Conservation (phyloP, 208 protist genomes). For the Acanthamoeba culbertsoni region DNA sequence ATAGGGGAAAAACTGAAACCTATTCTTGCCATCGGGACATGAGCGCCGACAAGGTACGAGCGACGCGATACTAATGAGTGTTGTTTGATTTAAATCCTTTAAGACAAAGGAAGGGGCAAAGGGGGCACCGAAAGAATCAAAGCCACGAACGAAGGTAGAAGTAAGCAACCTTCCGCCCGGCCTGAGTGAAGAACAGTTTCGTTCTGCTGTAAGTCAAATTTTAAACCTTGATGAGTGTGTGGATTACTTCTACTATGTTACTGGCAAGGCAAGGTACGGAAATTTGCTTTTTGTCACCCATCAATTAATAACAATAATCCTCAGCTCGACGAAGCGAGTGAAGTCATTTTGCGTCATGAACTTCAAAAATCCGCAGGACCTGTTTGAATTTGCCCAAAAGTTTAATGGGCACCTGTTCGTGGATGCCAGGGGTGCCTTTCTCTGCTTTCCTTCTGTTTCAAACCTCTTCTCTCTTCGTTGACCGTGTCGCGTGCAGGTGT, state of each 20-base stretch:
- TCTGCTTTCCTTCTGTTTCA: not conserved
- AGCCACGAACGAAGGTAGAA: conserved; percentile 4
- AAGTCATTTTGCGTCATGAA: not conserved
- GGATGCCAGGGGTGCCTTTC: not conserved
- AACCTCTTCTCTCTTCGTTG: no score
- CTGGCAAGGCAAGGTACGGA: conserved; percentile 26
- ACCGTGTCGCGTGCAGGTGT: no score
- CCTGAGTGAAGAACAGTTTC: conserved; percentile 36
- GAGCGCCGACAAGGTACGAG: not conserved
- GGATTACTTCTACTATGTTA: conserved; percentile 44
- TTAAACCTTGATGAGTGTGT: not conserved
- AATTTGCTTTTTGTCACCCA: not conserved
- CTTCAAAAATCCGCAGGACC: not conserved
- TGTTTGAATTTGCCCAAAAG: conserved; percentile 29
- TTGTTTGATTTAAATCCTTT: not conserved
- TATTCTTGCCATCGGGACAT: no score
- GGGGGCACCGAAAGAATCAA: not conserved
- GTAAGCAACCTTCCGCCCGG: conserved; percentile 18
- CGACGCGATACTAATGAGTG: not conserved
- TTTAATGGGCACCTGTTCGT: conserved; percentile 46
- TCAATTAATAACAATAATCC: not conserved
- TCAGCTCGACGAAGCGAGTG: not conserved
- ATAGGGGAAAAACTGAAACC: not conserved
- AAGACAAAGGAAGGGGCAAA: not conserved
- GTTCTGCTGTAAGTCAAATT: not conserved